phyloP scores from a whole-genome alignment of 208 protist species.

The Leishmania gerbilli region DNA sequence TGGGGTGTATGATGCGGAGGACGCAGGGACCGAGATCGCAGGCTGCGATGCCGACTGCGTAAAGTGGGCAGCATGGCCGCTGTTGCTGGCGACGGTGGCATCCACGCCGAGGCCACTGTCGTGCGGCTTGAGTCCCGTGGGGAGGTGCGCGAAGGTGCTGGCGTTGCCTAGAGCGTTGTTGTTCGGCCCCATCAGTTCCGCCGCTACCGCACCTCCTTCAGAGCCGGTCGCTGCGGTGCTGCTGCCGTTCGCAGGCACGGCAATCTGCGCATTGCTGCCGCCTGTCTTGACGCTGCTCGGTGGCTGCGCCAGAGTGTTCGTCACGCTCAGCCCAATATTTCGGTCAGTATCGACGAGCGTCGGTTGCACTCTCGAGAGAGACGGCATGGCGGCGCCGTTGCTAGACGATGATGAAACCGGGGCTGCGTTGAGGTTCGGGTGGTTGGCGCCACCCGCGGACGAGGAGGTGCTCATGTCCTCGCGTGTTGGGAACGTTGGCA shows the following conservation, averaged over 20 bases:
- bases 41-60: background rate
- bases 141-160: background rate
- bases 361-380: background rate
- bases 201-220: background rate
- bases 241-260: background rate
- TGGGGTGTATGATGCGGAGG: background rate
- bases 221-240: background rate
- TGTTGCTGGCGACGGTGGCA: background rate
- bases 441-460: background rate
- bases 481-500: background rate
- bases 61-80: background rate
- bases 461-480: background rate
- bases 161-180: conserved; percentile 2
- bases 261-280: background rate
- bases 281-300: background rate
- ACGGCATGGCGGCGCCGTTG: background rate
- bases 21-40: background rate
- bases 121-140: background rate
- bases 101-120: background rate
- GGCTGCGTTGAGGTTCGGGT: background rate
- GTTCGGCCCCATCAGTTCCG: background rate
- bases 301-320: background rate
- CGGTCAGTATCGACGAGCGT: background rate
- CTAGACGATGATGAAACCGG: background rate
- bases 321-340: background rate